A percentile compares a stretch with the other conserved stretches of the same genome.
Conservation (phyloP, 805 yeast species). For the Ogataea minuta region DNA sequence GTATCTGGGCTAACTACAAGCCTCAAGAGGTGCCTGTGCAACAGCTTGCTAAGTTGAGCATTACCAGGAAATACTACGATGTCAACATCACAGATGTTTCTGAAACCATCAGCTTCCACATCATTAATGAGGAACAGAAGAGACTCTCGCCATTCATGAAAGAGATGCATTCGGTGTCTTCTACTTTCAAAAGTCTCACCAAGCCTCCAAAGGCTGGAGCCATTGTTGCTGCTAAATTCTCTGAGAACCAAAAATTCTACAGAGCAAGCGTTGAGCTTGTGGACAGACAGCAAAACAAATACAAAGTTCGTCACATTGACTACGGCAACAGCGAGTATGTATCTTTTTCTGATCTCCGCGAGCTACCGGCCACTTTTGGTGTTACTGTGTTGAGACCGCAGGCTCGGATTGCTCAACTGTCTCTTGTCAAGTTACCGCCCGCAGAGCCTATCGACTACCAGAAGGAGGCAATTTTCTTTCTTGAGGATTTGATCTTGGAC, state of each 20-base stretch:
- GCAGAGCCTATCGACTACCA: constrained; percentile 51
- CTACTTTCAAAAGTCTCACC: constrained; percentile 36
- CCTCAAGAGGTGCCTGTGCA: constrained; percentile 36
- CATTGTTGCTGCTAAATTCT: constrained; percentile 51
- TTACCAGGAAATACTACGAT: constrained; percentile 44
- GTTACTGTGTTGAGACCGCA: constrained; percentile 44
- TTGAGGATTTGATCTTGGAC: constrained; percentile 53
- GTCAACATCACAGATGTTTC: constrained; percentile 51
- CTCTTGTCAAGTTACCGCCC: constrained; percentile 59
- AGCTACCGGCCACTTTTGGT: constrained; percentile 51
- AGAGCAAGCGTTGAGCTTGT: constrained; percentile 53
- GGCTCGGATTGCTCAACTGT: constrained; percentile 53
- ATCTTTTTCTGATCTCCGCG: constrained; percentile 43
- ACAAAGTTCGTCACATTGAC: constrained; percentile 58
- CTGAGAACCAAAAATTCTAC: constrained; percentile 53
- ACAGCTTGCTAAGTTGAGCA: constrained; percentile 23
- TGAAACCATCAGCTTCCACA: constrained; percentile 43
- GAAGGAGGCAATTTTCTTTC: constrained; percentile 49
- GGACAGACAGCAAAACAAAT: constrained; percentile 43
- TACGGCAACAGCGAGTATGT: constrained; percentile 55
- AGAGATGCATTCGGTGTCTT: constrained; percentile 40
- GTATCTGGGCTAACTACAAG: constrained; percentile 67
- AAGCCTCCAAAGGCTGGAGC: constrained; percentile 52
- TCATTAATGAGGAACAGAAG: constrained; percentile 38
- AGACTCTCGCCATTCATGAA: constrained; percentile 45